These are phyloP conservation scores for Tylopilus balloui DNA, from an alignment of 768 basidiomycete species.

Conservation along the genomic window DNA sequence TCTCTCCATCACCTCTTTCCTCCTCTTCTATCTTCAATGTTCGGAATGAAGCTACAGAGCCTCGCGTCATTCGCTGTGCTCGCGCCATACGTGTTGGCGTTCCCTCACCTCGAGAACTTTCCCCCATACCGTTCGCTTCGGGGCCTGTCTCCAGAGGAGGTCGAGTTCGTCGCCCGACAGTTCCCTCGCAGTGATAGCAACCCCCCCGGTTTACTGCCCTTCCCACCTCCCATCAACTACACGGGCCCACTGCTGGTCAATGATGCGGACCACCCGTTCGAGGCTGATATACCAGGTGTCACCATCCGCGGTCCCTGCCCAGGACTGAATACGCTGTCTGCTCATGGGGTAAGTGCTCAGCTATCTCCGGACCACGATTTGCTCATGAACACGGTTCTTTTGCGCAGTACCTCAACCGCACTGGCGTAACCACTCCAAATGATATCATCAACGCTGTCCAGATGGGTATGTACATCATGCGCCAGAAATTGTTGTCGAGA, in stretches of 20 bases:
- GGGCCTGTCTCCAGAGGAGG: slow-evolving; percentile 11
- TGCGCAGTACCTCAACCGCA: slow-evolving; percentile 15
- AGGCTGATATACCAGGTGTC: slow-evolving; percentile 7
- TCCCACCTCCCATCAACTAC: slow-evolving; percentile 16
- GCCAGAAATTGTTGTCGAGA: not conserved
- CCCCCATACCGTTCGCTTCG: slow-evolving; percentile 16
- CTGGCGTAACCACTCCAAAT: slow-evolving; percentile 14
- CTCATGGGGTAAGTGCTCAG: slow-evolving; percentile 19
- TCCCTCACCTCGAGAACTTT: slow-evolving; percentile 11
- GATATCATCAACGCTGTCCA: slow-evolving; percentile 22
- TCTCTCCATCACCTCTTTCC: not conserved
- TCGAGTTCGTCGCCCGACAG: slow-evolving; percentile 9
- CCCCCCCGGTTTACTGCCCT: slow-evolving; percentile 14
- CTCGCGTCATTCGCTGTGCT: not conserved
- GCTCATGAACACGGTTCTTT: not conserved
- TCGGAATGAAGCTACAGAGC: not conserved
- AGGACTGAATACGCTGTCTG: slow-evolving; percentile 22
- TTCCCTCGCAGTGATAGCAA: not conserved
- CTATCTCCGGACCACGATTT: not conserved
- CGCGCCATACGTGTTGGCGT: slow-evolving; percentile 2
- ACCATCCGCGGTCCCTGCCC: slow-evolving; percentile 25
- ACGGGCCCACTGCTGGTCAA: slow-evolving; percentile 20
- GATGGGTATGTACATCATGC: slow-evolving; percentile 6
- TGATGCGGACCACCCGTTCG: slow-evolving; percentile 16
- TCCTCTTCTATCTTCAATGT: not conserved